Conservation (phyloP, 1,139 yeast species). For the Saccharomycopsis crataegensis region DNA sequence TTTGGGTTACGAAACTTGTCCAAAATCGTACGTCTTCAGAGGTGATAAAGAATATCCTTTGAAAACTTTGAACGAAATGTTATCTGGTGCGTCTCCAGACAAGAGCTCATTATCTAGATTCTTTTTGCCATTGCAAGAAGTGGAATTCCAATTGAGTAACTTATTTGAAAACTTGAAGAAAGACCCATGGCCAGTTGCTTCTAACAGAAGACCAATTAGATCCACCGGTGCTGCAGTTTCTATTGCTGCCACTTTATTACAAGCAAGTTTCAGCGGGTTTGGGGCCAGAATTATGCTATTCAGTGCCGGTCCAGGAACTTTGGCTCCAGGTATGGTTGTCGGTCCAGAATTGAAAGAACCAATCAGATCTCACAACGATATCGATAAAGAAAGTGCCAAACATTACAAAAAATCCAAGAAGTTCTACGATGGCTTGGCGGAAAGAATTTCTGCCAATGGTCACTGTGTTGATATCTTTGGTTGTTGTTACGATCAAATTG, state of each 20-base stretch:
- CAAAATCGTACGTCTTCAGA: conserved; percentile 80
- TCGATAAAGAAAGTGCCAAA: conserved; percentile 82
- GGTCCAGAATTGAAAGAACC: conserved; percentile 91
- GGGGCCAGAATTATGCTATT: conserved; percentile 90
- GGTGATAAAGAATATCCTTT: conserved; percentile 85
- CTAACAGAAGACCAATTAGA: conserved; percentile 83
- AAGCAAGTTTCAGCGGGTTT: conserved; percentile 78
- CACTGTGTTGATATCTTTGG: conserved; percentile 92
- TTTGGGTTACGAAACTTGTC: conserved; percentile 69
- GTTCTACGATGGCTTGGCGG: conserved; percentile 74
- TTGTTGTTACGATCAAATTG: conserved; percentile 97
- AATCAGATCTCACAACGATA: conserved; percentile 93
- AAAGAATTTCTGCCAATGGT: conserved; percentile 67
- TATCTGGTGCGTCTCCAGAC: conserved; percentile 39
- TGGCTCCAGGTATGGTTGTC: conserved; percentile 92
- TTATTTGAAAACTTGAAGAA: conserved; percentile 70
- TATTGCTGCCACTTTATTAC: conserved; percentile 76
- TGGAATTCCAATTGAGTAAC: conserved; percentile 80
- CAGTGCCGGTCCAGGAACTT: conserved; percentile 93
- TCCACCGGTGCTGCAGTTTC: conserved; percentile 91
- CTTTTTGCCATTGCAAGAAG: conserved; percentile 76
- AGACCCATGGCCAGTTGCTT: conserved; percentile 91
- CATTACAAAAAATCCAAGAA: conserved; percentile 88
- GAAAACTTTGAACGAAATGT: conserved; percentile 69
- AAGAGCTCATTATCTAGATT: conserved; percentile 58